These are phyloP conservation scores for Melanomma pulvis-pyrius DNA, from an alignment of 495 filamentous ascomycete species.

Conservation along the genomic window DNA sequence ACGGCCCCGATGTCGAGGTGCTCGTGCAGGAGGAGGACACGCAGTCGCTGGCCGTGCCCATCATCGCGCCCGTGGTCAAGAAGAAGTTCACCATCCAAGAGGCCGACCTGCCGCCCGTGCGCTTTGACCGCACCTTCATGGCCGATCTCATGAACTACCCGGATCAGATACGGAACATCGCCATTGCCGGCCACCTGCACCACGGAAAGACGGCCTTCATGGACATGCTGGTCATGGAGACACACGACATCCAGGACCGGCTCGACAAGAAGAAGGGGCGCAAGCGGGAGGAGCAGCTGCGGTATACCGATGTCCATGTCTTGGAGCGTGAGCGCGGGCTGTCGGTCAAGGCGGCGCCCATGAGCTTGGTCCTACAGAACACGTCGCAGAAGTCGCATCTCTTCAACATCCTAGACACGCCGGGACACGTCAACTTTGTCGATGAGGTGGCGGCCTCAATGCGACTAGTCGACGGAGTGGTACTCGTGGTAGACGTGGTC, in stretches of 20 bases:
- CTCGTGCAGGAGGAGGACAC: constrained; percentile 97
- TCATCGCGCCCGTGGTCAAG: constrained; percentile 87
- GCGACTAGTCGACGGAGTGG: constrained; percentile 86
- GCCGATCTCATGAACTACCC: constrained; percentile 94
- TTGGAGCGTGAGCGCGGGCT: constrained; percentile 86
- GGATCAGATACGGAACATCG: constrained; percentile 89
- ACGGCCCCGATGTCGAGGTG: constrained; percentile 91
- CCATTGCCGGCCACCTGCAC: constrained; percentile 88
- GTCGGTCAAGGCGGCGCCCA: constrained; percentile 92
- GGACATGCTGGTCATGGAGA: constrained; percentile 97
- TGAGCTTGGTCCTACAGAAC: constrained; percentile 86
- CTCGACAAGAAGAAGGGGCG: constrained; percentile 78
- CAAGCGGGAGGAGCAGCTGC: constrained; percentile 83
- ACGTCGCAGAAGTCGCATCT: constrained; percentile 95
- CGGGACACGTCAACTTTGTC: constrained; percentile 96
- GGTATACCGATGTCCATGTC: constrained; percentile 91
- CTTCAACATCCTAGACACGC: constrained; percentile 92
- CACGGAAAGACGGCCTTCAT: constrained; percentile 98
- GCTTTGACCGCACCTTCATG: constrained; percentile 89
- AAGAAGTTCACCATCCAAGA: constrained; percentile 97
- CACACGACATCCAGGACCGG: constrained; percentile 79
- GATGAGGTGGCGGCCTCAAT: constrained; percentile 91
- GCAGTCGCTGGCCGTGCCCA: constrained; percentile 87
- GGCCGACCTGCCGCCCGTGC: constrained; percentile 82
- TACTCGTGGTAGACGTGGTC: constrained; percentile 94